Evolutionary conservation across 441 rosid species (phyloP), one percentile per base, ranked within the genome.

Genomic region (Biscutella laevigata): DNA sequence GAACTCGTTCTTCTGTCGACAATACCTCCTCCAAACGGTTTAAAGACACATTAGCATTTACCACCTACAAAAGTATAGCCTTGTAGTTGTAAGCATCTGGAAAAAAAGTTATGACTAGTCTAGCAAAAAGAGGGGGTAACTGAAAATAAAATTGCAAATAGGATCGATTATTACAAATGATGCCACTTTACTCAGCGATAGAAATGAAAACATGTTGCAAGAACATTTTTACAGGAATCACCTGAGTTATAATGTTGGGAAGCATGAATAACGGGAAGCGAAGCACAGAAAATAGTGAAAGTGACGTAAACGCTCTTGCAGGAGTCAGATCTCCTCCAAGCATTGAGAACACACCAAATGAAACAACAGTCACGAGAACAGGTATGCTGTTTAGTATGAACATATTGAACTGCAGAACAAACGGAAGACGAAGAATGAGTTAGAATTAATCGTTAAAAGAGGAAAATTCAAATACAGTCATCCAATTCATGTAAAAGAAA

Each of bases 261-360:
- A 94, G 99, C 96, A 94, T 79, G 74, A 77, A 81, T 45, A 89
- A 79, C 35, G 98, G 99, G 65, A 85, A 94, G 25, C 99, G 96
- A 68, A 94, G 94, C 52, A 94, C 99, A 12, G 96, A 71, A 71
- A 94, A 94, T 62, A 94, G 80, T 53, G 99, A 89, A 42, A 94
- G 86, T 28, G 97, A 74, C 32, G 97, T 94, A 72, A 94, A 94
- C 70, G 99, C 99, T 79, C 91, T 80, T 27, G 99, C 86, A 70
- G 99, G 99, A 70, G 99, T 90, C 72, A 90, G 77, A 76, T 90
- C 77, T 60, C 99, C 99, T 53, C 99, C 99, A 64, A 94, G 96
- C 72, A 94, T 63, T 58, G 99, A 83, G 80, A 80, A 94, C 78
- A 87, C 58, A 36, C 96, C 96, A 73, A 94, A 94, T 53, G 99